Base-by-base conservation (phyloP, 306 rosid species). In the Inga laurina region DNA sequence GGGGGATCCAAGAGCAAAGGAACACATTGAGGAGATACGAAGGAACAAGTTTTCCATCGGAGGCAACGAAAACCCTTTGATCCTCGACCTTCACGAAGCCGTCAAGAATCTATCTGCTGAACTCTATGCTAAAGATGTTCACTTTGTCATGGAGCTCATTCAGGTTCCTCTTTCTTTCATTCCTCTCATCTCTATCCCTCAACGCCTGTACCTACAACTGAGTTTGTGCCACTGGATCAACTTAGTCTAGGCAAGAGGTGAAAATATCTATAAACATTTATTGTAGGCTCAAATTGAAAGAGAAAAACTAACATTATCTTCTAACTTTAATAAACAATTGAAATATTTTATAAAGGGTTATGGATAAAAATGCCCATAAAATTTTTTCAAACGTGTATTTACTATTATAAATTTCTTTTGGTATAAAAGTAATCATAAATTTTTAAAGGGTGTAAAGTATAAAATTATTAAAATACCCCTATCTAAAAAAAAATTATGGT, bases 121-220 rank as follows among this genome's bases (percentile, higher is more conserved):
- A 32, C 93, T 94, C 24, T 94, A 94, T 75, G 87, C 94, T 44
- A 92, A 87, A 66, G 93, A 89, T 57, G 93, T 92, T 45, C 97
- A 93, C 81, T 93, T 94, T 48, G 90, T 92, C 22, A 90, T 94
- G 98, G 98, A 94, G 13, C 92, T 94, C 59, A 89, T 94, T 15
- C 98, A 93, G 92, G 97, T 87, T 70, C 34, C 10, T 64, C 30
- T 57, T n/a, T 21, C 1, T 21, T n/a, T 21, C 64, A 56, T 56
- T 2, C 22, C 34, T 32, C 34, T 32, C 1, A 2, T 32, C 34
- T 3, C 34, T 32, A 32, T 32, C 34, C 34, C 34, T 32, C 34
- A 32, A 32, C 34, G 34, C 30, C 30, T 27, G 30, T 27, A 27
- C 30, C 30, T 27, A 27, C 30, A 27, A 27, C 1, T 27, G 30